Percentiles rank a stretch among this genome's conserved stretches.
Conservation (phyloP, 768 basidiomycete genomes). For the Hygrocybe punicea region DNA sequence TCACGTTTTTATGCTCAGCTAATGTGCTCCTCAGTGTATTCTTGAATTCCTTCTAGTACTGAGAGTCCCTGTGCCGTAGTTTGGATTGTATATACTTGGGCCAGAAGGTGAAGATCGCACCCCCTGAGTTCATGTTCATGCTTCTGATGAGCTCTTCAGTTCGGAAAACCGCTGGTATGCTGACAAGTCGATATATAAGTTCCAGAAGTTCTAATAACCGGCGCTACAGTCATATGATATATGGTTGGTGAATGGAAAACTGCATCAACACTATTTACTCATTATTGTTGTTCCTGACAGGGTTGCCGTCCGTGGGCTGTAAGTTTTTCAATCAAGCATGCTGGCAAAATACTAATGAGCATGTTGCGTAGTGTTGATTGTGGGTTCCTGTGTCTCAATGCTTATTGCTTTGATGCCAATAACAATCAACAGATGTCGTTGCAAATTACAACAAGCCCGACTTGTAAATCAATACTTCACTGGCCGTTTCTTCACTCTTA, state of each 20-base stretch:
- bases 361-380: slow-evolving; percentile 60
- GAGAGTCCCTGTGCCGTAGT: slow-evolving; percentile 34
- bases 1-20: not conserved
- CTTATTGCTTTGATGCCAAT: not conserved
- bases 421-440: slow-evolving; percentile 56
- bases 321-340: slow-evolving; percentile 28
- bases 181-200: not conserved
- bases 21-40: not conserved
- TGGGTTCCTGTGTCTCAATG: slow-evolving; percentile 34
- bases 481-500: not conserved
- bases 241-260: slow-evolving; percentile 38
- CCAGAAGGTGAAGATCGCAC: slow-evolving; percentile 66
- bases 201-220: slow-evolving; percentile 4
- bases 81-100: slow-evolving; percentile 97
- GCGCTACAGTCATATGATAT: slow-evolving; percentile 51
- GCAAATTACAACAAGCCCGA: slow-evolving; percentile 71
- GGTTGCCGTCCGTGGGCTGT: slow-evolving; percentile 74
- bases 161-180: slow-evolving; percentile 71
- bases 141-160: slow-evolving; percentile 38
- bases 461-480: slow-evolving; percentile 49
- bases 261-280: not conserved
- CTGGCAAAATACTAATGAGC: not conserved
- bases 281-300: slow-evolving; percentile 29
- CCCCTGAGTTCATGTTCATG: not conserved
- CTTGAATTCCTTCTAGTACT: not conserved